Conservation (phyloP, 495 filamentous ascomycete genomes). For the Hypoxylon intermedium region DNA sequence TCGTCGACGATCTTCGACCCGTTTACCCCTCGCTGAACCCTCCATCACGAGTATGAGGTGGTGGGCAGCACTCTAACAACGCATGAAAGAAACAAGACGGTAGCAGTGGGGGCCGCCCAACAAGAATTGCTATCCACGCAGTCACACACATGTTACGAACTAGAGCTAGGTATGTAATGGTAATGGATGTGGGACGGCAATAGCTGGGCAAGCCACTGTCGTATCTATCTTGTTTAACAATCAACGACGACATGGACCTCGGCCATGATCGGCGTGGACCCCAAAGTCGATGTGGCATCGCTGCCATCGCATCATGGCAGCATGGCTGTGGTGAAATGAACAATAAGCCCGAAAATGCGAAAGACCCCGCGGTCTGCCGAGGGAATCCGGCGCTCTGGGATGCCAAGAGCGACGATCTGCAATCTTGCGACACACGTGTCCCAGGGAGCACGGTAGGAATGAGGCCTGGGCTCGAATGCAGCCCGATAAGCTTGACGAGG, state of each 20-base stretch:
- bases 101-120: constrained; percentile 32
- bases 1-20: constrained; percentile 22
- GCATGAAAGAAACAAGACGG: constrained; percentile 20
- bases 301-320: constrained; percentile 19
- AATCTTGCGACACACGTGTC: constrained; percentile 42
- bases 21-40: constrained; percentile 11
- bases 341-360: constrained; percentile 28
- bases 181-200: constrained; percentile 11
- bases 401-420: constrained; percentile 38
- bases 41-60: constrained; percentile 20
- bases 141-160: constrained; percentile 29
- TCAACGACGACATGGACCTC: constrained; percentile 23
- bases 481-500: constrained; percentile 32
- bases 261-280: constrained; percentile 36
- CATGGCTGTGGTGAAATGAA: constrained; percentile 2
- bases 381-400: constrained; percentile 39
- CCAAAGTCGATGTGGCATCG: constrained; percentile 33
- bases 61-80: constrained; percentile 39
- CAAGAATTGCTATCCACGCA: constrained; percentile 24
- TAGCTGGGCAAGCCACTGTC: constrained; percentile 32
- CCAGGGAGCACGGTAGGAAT: constrained; percentile 36
- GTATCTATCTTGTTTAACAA: constrained; percentile 28
- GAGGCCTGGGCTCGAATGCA: constrained; percentile 26
- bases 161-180: constrained; percentile 9
- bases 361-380: constrained; percentile 27